phyloP scores from a whole-genome alignment of 805 yeast genomes.

The Grigorovia transvaalensis region DNA sequence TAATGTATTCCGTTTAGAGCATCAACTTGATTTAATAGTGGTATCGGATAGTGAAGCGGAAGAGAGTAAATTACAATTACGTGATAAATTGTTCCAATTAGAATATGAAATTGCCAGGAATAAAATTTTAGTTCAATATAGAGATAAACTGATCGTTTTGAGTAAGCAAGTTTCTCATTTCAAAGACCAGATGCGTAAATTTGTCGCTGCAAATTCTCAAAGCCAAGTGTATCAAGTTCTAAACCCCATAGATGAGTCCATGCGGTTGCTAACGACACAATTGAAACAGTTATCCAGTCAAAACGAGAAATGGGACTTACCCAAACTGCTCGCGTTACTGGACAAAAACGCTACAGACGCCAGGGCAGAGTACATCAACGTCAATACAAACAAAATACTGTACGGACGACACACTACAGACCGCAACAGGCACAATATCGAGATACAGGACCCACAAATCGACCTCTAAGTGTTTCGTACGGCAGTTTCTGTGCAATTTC shows the following conservation, averaged over 20 bases:
- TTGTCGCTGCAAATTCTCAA: not conserved
- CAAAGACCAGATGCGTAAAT: not conserved
- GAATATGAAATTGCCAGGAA: conserved; percentile 14
- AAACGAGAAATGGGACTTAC: conserved; percentile 14
- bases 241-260: conserved; percentile 22
- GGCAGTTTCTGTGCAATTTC: too few relatives aligned
- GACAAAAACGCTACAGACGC: not conserved
- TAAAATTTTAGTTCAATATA: not conserved
- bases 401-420: not conserved
- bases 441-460: not conserved
- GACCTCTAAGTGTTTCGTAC: not conserved
- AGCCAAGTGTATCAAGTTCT: conserved; percentile 12
- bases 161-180: not conserved
- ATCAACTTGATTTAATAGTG: conserved; percentile 47
- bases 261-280: conserved; percentile 18
- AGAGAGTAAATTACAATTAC: conserved; percentile 8
- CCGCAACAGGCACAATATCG: not conserved
- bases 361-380: not conserved
- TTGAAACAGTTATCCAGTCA: conserved; percentile 19
- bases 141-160: not conserved
- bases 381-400: not conserved
- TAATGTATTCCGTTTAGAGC: conserved; percentile 60
- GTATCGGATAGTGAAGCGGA: conserved; percentile 7
- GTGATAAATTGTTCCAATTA: conserved; percentile 14
- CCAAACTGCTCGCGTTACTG: not conserved